Conservation (phyloP, 495 filamentous ascomycete genomes). For the Pyrenula aspistea region DNA sequence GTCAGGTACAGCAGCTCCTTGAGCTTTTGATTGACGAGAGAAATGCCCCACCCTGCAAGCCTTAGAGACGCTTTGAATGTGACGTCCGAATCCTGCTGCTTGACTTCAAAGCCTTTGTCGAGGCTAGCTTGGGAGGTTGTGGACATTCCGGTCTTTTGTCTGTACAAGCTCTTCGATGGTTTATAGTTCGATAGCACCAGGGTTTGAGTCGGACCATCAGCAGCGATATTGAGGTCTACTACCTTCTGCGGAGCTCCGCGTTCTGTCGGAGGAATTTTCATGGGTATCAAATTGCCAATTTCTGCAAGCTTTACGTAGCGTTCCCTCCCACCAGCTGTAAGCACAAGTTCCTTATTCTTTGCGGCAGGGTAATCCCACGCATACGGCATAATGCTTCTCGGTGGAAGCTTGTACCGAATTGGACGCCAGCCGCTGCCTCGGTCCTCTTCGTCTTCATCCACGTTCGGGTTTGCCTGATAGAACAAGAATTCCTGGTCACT, state of each 20-base stretch:
- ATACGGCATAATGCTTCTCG: conserved; percentile 97
- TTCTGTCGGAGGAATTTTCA: conserved; percentile 58
- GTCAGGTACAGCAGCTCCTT: conserved; percentile 91
- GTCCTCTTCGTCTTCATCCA: conserved; percentile 77
- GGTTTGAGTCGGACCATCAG: conserved; percentile 90
- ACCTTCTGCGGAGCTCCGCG: conserved; percentile 55
- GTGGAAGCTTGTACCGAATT: conserved; percentile 84
- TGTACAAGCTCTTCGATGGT: conserved; percentile 85
- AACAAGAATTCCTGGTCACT: conserved; percentile 94
- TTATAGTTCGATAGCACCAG: conserved; percentile 92
- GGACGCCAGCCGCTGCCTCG: conserved; percentile 70
- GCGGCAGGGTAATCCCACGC: conserved; percentile 97
- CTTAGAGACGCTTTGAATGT: conserved; percentile 81
- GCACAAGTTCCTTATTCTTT: conserved; percentile 85
- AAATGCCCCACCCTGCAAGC: conserved; percentile 84
- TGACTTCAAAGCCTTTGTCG: conserved; percentile 75
- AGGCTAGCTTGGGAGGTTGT: conserved; percentile 44
- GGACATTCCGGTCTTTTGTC: conserved; percentile 51
- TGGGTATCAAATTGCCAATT: conserved; percentile 86
- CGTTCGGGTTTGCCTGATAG: conserved; percentile 68
- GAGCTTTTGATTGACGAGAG: conserved; percentile 81
- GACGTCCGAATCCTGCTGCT: conserved; percentile 72
- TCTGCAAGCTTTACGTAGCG: conserved; percentile 88
- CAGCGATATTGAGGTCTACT: conserved; percentile 90
- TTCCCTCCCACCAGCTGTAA: conserved; percentile 67